Conservation (phyloP, 176 grass and related monocot genomes). For the Chrysopogon serrulatus region DNA sequence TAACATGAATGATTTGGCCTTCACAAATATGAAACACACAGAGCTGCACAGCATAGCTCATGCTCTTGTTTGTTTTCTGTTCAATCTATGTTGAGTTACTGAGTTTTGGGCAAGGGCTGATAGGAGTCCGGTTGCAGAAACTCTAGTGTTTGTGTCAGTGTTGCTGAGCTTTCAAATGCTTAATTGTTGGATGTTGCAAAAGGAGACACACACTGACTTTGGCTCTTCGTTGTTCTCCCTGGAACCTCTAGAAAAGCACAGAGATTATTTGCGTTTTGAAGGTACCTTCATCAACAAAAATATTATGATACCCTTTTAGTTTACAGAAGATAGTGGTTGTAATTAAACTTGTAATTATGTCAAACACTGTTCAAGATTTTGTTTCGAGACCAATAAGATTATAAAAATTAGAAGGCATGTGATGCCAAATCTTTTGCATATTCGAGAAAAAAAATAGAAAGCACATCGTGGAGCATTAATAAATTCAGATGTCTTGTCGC, state of each 20-base stretch:
- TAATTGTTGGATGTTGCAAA: no score
- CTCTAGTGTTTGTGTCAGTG: no score
- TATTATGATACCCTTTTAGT: neutral
- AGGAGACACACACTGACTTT: no score
- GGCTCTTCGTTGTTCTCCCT: neutral
- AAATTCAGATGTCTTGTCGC: neutral
- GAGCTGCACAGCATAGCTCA: no score
- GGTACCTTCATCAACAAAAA: neutral
- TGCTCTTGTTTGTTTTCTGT: no score
- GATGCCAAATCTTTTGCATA: no score
- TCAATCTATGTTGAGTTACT: neutral
- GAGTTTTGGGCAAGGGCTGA: neutral
- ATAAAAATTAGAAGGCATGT: neutral
- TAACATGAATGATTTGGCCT: conserved; percentile 7
- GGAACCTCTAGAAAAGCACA: neutral
- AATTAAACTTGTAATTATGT: neutral
- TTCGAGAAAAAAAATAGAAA: neutral
- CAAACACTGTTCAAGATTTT: neutral
- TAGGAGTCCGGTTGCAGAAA: neutral
- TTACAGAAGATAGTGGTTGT: neutral
- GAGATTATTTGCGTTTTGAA: neutral
- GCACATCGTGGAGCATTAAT: neutral
- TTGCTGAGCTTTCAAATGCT: neutral
- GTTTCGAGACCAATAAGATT: neutral
- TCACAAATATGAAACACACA: no score